Evolutionary conservation across 1,284 basidiomycete species (phyloP), one percentile per base, ranked within the genome.

Genomic region (Trametes pubescens): DNA sequence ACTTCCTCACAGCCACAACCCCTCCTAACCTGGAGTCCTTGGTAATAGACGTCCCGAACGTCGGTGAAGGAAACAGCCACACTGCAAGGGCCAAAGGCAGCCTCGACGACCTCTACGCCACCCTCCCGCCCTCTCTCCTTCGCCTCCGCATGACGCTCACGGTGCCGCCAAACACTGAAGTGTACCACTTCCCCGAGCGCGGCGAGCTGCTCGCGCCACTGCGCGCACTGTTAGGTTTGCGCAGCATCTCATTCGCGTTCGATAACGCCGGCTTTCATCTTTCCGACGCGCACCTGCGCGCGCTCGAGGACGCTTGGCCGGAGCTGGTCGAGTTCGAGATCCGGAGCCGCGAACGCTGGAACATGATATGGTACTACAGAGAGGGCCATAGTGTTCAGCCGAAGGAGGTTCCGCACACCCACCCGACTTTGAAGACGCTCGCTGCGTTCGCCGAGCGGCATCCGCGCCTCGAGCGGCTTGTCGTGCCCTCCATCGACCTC

Each of bases 391-490:
- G 40, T 16, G 40, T 4, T 7, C 14, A 4, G 2, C 16, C 40
- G 18, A 43, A 43, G 40, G 18, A 34, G 24, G 22, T 10, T 10
- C 37, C 14, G 37, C 16, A 26, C 51, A 34, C 47, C 13, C 51
- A 38, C 6, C 57, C 57, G 14, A 57, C 57, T 4, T 0, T 59
- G 24, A 14, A 24, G 11, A 59, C 62, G 21, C n/a, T 64, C 48
- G 37, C 40, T 13, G 58, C 49, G 16, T 60, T 64, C 54, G 57
- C 58, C 7, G 18, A 49, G 4, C 40, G 29, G 8, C 60, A 62
- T 21, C 40, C 54, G 7, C 47, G 16, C 13, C 55, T 62, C 3
- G 34, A 21, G 29, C 60, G 40, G 7, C 49, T 62, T 8, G 34
- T 34, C 21, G 18, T 62, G 10, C 60, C 60, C 16, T 48, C 32